Evolutionary conservation across 176 grass and related monocot genomes (phyloP), one percentile per base, ranked within the genome.

Genomic region (Rhipidocladum racemiflorum): DNA sequence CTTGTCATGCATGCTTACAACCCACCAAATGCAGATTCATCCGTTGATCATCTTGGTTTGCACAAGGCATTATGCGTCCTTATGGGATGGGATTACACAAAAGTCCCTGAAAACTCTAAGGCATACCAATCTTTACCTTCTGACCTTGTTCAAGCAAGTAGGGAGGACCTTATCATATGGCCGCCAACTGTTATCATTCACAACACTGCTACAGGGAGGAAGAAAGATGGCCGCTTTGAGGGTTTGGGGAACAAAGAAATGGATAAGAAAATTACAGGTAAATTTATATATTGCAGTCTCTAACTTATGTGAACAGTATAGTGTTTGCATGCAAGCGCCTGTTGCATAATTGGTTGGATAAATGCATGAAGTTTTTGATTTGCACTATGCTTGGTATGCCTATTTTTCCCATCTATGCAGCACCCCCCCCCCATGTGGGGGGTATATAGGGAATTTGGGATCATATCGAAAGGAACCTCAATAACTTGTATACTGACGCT

Each of bases 241-340:
- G 92, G 91, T 91, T 81, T 99, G 79, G 87, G 89, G 85, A 99
- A 99, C 80, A 99, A 87, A 88, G 96, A 99, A 64, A 99, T 99
- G 92, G 96, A 99, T 90, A 95, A 84, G 84, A 99, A 81, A 89
- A 90, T 99, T 81, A 80, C 86, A 95, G 96, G 96, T 99, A 99
- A 64, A 72, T 87, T 56, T 88, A 61, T 80, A 73, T 51, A 25
- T 39, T 64, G 43, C 61, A 75, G 24, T 77, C 65, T 85, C 61
- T 75, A 71, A 78, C 36, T 65, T 53, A 46, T 24, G 65, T 62
- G 49, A 56, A 75, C 44, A 81, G 17, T 78, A 14, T 49, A 91
- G 3, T 79, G 40, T 80, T 39, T 80, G 23, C 43, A 79, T 76
- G 72, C 62, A 55, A 83, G n/a, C 0, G 6, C 63, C 61, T 71